phyloP scores from a whole-genome alignment of 2,329 filamentous ascomycete species.

The Catunica adiposa region DNA sequence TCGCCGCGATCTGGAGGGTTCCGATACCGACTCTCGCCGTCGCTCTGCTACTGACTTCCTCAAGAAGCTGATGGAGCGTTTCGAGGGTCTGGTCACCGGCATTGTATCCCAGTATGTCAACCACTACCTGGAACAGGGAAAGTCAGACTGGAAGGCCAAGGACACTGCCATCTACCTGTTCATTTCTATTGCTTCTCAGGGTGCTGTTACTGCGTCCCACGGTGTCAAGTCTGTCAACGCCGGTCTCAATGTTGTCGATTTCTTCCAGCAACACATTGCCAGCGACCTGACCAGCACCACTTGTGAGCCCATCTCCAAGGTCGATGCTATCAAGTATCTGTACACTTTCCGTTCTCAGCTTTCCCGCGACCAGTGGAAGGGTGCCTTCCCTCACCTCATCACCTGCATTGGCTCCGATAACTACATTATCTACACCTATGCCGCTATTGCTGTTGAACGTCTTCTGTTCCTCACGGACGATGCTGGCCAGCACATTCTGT shows the following conservation, averaged over 20 bases:
- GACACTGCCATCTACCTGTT: slow-evolving; percentile 97
- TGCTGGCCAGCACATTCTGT: slow-evolving; percentile 60
- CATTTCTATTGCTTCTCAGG: slow-evolving; percentile 84
- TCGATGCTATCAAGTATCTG: slow-evolving; percentile 95
- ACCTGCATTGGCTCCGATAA: slow-evolving; percentile 79
- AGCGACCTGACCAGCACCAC: slow-evolving; percentile 62
- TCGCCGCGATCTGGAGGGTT: slow-evolving; percentile 82
- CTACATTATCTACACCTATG: slow-evolving; percentile 96
- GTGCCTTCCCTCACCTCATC: slow-evolving; percentile 75
- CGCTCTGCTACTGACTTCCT: slow-evolving; percentile 91
- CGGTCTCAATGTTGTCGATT: slow-evolving; percentile 78
- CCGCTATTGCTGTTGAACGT: slow-evolving; percentile 89
- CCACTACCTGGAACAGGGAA: slow-evolving; percentile 67
- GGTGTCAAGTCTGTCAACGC: slow-evolving; percentile 83
- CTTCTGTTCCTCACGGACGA: slow-evolving; percentile 71
- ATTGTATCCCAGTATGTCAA: slow-evolving; percentile 80
- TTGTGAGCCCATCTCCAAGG: slow-evolving; percentile 74
- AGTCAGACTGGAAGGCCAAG: slow-evolving; percentile 87
- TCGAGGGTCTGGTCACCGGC: slow-evolving; percentile 66
- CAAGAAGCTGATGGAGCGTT: slow-evolving; percentile 72
- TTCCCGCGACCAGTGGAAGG: slow-evolving; percentile 79
- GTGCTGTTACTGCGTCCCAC: slow-evolving; percentile 67
- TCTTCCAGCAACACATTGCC: slow-evolving; percentile 86
- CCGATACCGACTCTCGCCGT: slow-evolving; percentile 83
- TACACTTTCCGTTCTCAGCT: slow-evolving; percentile 94